Percentiles rank a stretch among this genome's conserved stretches.
phyloP scores from a whole-genome alignment of 2,329 filamentous ascomycete species.

The Phaeosphaeria sp. region DNA sequence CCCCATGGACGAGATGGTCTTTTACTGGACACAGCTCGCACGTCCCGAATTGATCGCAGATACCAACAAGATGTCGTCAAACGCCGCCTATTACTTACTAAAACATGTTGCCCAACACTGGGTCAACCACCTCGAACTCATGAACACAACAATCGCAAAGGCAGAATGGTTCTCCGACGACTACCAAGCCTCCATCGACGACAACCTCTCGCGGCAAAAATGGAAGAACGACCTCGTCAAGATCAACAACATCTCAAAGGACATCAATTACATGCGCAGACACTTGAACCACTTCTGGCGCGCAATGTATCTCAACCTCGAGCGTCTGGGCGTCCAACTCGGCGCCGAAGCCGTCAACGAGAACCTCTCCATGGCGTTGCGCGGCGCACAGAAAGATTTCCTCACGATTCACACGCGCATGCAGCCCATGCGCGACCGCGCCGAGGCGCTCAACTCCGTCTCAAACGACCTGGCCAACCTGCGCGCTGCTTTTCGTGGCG shows the following conservation, averaged over 20 bases:
- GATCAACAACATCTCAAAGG: slow-evolving; percentile 16
- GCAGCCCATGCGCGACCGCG: slow-evolving; percentile 17
- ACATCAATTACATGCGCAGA: slow-evolving; percentile 25
- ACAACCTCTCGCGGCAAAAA: slow-evolving; percentile 7
- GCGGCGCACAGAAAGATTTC: slow-evolving; percentile 26
- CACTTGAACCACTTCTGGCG: slow-evolving; percentile 23
- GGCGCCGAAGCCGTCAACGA: slow-evolving; percentile 1
- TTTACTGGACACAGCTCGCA: neutral
- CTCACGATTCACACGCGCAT: slow-evolving; percentile 19
- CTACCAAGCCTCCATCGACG: slow-evolving; percentile 18
- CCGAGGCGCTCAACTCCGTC: slow-evolving; percentile 19
- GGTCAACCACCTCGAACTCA: slow-evolving; percentile 7
- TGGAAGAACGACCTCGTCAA: slow-evolving; percentile 22
- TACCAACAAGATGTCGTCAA: slow-evolving; percentile 1
- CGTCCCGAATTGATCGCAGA: neutral
- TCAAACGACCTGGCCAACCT: slow-evolving; percentile 24
- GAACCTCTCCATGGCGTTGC: slow-evolving; percentile 6
- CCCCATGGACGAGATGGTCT: slow-evolving; percentile 1
- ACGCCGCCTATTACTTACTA: slow-evolving; percentile 3
- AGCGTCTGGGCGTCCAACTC: slow-evolving; percentile 17
- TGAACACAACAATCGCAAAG: slow-evolving; percentile 4
- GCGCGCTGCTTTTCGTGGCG: slow-evolving; percentile 21
- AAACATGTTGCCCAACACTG: slow-evolving; percentile 6
- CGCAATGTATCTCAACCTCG: slow-evolving; percentile 23
- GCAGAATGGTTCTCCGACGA: slow-evolving; percentile 25